Conservation (phyloP, 2,329 filamentous ascomycete genomes). For the Fusarium albosuccineum region DNA sequence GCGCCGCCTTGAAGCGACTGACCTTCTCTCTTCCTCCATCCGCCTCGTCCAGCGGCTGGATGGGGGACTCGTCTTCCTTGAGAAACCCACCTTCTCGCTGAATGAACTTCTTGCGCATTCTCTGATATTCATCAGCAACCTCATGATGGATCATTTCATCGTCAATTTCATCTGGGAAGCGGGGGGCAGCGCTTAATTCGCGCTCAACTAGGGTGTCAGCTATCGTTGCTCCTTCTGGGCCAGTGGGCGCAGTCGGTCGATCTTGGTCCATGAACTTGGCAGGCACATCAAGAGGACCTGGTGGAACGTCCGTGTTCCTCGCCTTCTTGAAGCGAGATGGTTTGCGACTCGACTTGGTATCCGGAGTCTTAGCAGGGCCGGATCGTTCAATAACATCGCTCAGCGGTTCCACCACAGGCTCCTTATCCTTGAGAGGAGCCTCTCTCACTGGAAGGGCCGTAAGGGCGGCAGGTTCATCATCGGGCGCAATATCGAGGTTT, state of each 20-base stretch:
- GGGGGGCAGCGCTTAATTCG: slow-evolving; percentile 50
- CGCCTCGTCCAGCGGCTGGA: slow-evolving; percentile 76
- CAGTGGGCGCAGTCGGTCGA: slow-evolving; percentile 58
- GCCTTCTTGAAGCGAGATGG: slow-evolving; percentile 67
- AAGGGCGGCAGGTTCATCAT: slow-evolving; percentile 41
- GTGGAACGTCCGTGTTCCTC: slow-evolving; percentile 47
- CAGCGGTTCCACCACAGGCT: slow-evolving; percentile 60
- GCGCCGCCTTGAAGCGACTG: slow-evolving; percentile 81
- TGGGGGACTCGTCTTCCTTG: slow-evolving; percentile 75
- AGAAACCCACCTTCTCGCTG: slow-evolving; percentile 86
- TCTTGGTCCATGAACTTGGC: slow-evolving; percentile 55
- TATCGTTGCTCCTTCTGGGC: slow-evolving; percentile 67
- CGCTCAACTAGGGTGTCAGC: slow-evolving; percentile 72
- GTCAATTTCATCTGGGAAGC: slow-evolving; percentile 76
- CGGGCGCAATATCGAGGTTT: slow-evolving; percentile 76
- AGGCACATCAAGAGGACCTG: slow-evolving; percentile 61
- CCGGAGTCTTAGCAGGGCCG: slow-evolving; percentile 40
- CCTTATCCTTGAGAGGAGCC: slow-evolving; percentile 37
- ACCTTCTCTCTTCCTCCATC: slow-evolving; percentile 73
- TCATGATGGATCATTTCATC: slow-evolving; percentile 78
- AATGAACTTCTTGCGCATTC: slow-evolving; percentile 84
- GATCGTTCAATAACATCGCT: slow-evolving; percentile 66
- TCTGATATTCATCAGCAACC: slow-evolving; percentile 85
- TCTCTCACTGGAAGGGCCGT: slow-evolving; percentile 30
- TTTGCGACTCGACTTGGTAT: slow-evolving; percentile 54